These are phyloP conservation scores for Trichoderma sp. DNA, from an alignment of 2,329 filamentous ascomycete genomes.

Conservation along the genomic window DNA sequence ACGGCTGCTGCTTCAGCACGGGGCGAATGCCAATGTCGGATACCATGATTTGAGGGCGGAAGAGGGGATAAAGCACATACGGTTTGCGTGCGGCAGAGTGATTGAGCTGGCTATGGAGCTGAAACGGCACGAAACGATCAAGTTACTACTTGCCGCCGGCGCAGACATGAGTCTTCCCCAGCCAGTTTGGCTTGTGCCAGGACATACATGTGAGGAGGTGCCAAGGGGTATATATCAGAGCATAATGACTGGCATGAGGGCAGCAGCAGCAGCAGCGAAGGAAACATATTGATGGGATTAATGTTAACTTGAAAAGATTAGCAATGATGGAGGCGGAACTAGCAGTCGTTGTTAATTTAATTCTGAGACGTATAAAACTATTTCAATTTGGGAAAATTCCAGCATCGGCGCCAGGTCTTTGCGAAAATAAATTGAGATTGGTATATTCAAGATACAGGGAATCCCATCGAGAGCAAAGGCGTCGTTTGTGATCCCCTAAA, in stretches of 20 bases:
- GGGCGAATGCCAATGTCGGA: background rate
- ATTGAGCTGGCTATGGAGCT: conserved; percentile 5
- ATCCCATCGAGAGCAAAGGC: too few species aligned
- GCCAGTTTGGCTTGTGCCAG: background rate
- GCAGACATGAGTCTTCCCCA: background rate
- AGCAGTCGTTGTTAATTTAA: too few species aligned
- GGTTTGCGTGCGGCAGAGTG: background rate
- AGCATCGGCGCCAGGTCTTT: too few species aligned
- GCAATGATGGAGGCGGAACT: background rate
- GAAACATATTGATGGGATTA: background rate
- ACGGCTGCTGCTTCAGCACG: background rate
- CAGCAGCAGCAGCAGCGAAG: background rate
- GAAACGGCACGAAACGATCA: background rate
- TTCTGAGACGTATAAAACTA: too few species aligned
- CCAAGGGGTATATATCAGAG: background rate
- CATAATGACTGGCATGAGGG: background rate
- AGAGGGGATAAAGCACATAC: background rate
- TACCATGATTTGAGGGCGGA: background rate
- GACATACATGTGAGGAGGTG: background rate
- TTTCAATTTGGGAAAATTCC: too few species aligned
- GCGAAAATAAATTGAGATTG: too few species aligned
- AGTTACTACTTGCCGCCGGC: background rate
- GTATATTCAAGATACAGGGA: too few species aligned
- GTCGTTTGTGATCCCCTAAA: too few species aligned
- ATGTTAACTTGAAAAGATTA: background rate